Evolutionary conservation across 805 yeast species (phyloP).

Genomic region (Wickerhamiella slavikovae): DNA sequence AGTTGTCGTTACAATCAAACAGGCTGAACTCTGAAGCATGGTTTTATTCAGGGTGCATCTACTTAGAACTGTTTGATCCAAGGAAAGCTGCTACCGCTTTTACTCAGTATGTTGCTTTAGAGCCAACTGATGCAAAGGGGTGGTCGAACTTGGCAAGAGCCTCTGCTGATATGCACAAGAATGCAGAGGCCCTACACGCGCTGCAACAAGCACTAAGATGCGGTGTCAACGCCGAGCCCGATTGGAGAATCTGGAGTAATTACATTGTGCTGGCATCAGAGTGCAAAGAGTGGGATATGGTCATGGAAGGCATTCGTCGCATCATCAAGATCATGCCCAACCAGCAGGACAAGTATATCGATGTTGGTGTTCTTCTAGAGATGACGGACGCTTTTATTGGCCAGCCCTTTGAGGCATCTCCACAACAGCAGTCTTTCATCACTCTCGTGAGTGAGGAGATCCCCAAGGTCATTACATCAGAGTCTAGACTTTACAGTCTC

Average conservation of each 20-base stretch:
- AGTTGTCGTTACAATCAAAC: slow-evolving; percentile 50
- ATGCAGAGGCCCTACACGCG: slow-evolving; percentile 68
- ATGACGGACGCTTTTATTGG: slow-evolving; percentile 28
- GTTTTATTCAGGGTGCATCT: slow-evolving; percentile 85
- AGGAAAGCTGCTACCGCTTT: slow-evolving; percentile 79
- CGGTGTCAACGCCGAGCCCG: slow-evolving; percentile 37
- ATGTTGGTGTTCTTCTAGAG: slow-evolving; percentile 54
- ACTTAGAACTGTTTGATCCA: slow-evolving; percentile 49
- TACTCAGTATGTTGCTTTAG: slow-evolving; percentile 71
- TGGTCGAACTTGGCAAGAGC: slow-evolving; percentile 90
- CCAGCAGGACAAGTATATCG: slow-evolving; percentile 39
- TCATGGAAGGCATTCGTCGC: slow-evolving; percentile 48
- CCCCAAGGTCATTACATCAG: slow-evolving; percentile 46
- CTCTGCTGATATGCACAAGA: slow-evolving; percentile 38
- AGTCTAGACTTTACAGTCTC: slow-evolving; percentile 56
- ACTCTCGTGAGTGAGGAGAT: slow-evolving; percentile 51
- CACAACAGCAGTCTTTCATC: slow-evolving; percentile 30
- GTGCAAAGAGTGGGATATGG: slow-evolving; percentile 77
- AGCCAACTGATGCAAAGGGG: slow-evolving; percentile 57
- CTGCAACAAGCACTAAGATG: slow-evolving; percentile 55
- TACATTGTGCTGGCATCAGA: slow-evolving; percentile 64
- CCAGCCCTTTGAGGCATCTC: slow-evolving; percentile 1
- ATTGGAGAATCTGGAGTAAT: slow-evolving; percentile 87
- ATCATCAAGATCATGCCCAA: slow-evolving; percentile 36
- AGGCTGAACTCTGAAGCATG: slow-evolving; percentile 66